A percentile compares a stretch with the other conserved stretches of the same genome.
Evolutionary conservation across 805 yeast genomes (phyloP).

Genomic region (Metschnikowia baotianmanensis): DNA sequence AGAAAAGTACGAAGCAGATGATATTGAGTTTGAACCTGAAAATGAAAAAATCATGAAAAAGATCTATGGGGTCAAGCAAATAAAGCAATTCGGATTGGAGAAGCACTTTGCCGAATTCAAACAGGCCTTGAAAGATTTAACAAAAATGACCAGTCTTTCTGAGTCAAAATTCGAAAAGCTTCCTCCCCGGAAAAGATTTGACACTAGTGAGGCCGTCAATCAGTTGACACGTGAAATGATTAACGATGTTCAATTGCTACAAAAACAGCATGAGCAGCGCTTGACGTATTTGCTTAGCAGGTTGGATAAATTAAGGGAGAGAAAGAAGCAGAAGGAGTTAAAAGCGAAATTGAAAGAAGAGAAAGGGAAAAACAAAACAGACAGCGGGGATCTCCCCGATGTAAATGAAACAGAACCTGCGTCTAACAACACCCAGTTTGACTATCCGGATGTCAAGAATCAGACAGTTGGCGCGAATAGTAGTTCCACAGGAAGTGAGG

Average conservation of each 20-base stretch:
- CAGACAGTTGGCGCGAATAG: slow-evolving; percentile 1
- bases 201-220: slow-evolving; percentile 25
- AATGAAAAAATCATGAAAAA: slow-evolving; percentile 39
- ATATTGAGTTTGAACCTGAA: slow-evolving; percentile 52
- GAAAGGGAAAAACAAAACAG: slow-evolving; percentile 20
- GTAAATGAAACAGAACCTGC: slow-evolving; percentile 4
- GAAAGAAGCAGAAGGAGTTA: slow-evolving; percentile 32
- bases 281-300: slow-evolving; percentile 26
- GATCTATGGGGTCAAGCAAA: slow-evolving; percentile 13
- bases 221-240: slow-evolving; percentile 28
- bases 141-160: slow-evolving; percentile 22
- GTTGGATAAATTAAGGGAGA: slow-evolving; percentile 28
- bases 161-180: slow-evolving; percentile 23
- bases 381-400: slow-evolving; percentile 10
- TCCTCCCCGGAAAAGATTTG: slow-evolving; percentile 27
- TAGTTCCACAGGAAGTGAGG: slow-evolving; percentile 16
- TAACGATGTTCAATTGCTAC: slow-evolving; percentile 29
- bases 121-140: slow-evolving; percentile 28
- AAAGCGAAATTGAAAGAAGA: slow-evolving; percentile 32
- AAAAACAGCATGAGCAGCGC: slow-evolving; percentile 30
- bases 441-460: background rate
- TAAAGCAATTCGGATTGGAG: slow-evolving; percentile 24
- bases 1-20: slow-evolving; percentile 42
- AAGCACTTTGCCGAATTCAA: slow-evolving; percentile 25
- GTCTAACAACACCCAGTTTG: slow-evolving; percentile 9